Evolutionary conservation across 495 filamentous ascomycete species (phyloP).

Genomic region (Gamarada debralockiae): DNA sequence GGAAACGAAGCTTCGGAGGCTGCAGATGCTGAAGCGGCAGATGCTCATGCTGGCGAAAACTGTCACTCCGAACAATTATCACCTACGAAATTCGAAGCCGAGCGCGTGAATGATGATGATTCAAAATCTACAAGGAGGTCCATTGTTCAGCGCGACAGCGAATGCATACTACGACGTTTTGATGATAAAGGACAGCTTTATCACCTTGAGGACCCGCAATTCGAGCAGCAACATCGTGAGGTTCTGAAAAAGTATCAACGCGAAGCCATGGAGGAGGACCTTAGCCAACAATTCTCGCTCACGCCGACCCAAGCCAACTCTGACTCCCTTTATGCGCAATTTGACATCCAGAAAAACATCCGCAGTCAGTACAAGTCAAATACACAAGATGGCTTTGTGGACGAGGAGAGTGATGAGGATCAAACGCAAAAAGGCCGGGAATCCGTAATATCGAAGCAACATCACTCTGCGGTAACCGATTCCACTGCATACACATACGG

Average conservation of each 20-base stretch:
- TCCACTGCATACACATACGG: slow-evolving; percentile 19
- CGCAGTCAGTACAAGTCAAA: background rate
- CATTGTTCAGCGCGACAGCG: background rate
- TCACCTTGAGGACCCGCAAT: too few relatives aligned
- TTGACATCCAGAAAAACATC: background rate
- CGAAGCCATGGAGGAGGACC: too few relatives aligned
- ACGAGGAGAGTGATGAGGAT: background rate
- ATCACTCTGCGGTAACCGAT: slow-evolving; percentile 18
- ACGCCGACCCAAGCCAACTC: slow-evolving; percentile 22
- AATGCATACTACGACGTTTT: background rate
- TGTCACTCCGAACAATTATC: too few relatives aligned
- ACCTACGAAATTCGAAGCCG: too few relatives aligned
- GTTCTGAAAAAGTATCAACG: too few relatives aligned
- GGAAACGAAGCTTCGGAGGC: too few relatives aligned
- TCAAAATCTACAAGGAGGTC: too few relatives aligned
- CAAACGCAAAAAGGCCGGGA: background rate
- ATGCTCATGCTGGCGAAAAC: too few relatives aligned
- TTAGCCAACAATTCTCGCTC: slow-evolving; percentile 18
- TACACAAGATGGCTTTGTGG: background rate
- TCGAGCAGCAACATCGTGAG: background rate
- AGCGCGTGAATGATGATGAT: too few relatives aligned
- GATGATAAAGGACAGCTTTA: background rate
- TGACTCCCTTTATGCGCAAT: slow-evolving; percentile 18
- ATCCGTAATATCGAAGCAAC: slow-evolving; percentile 11
- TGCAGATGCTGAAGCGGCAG: too few relatives aligned